Evolutionary conservation across 139 green algal species (phyloP).

Genomic region (Volvox africanus): DNA sequence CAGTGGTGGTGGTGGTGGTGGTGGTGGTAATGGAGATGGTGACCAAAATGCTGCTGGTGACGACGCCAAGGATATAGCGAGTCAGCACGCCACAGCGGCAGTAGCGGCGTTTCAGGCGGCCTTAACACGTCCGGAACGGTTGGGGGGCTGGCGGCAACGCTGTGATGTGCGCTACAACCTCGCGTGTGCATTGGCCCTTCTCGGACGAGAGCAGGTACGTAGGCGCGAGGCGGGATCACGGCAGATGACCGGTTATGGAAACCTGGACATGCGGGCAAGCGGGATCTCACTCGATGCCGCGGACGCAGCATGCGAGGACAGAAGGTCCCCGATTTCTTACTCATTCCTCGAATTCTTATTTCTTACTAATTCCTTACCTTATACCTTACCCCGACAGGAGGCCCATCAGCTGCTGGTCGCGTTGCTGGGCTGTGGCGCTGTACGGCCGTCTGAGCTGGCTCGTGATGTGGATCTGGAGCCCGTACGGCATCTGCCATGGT

Average conservation of each 20-base stretch:
- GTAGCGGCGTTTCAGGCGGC: constrained; percentile 58
- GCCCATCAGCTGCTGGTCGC: constrained; percentile 24
- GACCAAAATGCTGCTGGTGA: too few species aligned
- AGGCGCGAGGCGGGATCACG: not conserved
- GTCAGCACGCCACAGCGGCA: constrained; percentile 26
- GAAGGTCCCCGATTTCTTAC: too few species aligned
- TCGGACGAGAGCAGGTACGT: constrained; percentile 33
- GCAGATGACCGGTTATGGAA: too few species aligned
- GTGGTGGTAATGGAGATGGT: not conserved
- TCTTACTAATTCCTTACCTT: too few species aligned
- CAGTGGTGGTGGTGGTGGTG: not conserved
- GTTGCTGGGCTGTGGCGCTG: constrained; percentile 43
- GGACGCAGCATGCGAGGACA: too few species aligned
- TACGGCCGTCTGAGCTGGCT: constrained; percentile 33
- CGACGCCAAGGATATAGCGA: not conserved
- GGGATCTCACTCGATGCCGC: too few species aligned
- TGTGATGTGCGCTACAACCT: constrained; percentile 75
- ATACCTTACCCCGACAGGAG: constrained; percentile 16
- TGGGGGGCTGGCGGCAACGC: constrained; percentile 61
- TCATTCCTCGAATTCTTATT: too few species aligned
- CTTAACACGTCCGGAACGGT: constrained; percentile 47
- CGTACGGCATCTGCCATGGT: not conserved
- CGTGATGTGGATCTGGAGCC: constrained; percentile 43
- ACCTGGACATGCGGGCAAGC: too few species aligned
- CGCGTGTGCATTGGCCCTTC: constrained; percentile 61